A percentile compares a stretch with the other conserved stretches of the same genome.
These are phyloP conservation scores for Coelastrella sp. DNA, from an alignment of 139 green algal species.

Conservation along the genomic window DNA sequence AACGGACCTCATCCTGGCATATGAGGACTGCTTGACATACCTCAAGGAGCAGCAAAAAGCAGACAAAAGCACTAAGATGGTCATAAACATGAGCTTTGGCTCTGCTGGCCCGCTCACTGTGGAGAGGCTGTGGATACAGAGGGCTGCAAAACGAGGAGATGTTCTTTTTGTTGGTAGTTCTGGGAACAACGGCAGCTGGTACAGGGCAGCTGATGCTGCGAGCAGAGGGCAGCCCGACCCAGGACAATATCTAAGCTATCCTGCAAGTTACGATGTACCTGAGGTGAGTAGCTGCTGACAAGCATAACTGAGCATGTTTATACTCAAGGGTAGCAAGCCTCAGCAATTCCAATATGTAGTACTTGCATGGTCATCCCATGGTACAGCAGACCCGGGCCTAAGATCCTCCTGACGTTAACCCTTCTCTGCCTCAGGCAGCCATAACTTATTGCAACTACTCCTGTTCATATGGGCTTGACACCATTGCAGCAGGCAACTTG, in stretches of 20 bases:
- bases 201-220: background rate
- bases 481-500: no score
- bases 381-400: no score
- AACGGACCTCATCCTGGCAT: conserved; percentile 43
- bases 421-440: no score
- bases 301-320: no score
- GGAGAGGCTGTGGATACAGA: conserved; percentile 35
- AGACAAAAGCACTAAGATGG: conserved; percentile 25
- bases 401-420: no score
- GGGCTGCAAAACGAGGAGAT: conserved; percentile 17
- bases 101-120: conserved; percentile 43
- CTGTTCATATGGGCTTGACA: no score
- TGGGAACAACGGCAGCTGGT: conserved; percentile 44
- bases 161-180: conserved; percentile 42
- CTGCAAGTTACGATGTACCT: conserved; percentile 27
- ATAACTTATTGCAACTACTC: no score
- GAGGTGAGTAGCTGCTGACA: conserved; percentile 36
- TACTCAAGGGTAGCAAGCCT: no score
- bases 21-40: conserved; percentile 23
- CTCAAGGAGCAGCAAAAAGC: conserved; percentile 26
- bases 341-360: no score
- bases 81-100: conserved; percentile 45
- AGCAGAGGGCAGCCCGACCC: background rate
- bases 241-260: conserved; percentile 38
- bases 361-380: no score